Evolutionary conservation across 2,329 filamentous ascomycete genomes (phyloP).

Genomic region (Penicillium sp.): DNA sequence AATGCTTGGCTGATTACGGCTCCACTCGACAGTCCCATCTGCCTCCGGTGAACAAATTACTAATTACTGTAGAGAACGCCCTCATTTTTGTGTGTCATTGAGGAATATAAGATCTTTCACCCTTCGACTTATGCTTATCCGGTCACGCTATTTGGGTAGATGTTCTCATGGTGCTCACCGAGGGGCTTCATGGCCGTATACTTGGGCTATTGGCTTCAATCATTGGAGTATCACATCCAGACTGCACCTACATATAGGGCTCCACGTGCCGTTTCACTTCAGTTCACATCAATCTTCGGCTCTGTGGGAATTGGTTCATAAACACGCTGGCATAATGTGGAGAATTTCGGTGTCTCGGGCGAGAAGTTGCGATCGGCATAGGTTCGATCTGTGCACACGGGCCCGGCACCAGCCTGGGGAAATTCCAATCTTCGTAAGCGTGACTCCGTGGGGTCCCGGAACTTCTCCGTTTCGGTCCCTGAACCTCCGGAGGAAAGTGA

Average conservation of each 20-base stretch:
- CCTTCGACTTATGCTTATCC: neutral
- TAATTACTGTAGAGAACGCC: neutral
- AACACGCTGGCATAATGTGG: neutral
- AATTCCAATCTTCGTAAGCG: neutral
- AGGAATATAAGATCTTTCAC: neutral
- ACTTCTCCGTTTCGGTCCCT: neutral
- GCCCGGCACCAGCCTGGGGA: neutral
- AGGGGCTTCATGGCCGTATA: neutral
- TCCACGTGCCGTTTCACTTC: neutral
- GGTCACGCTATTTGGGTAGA: neutral
- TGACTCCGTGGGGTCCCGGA: neutral
- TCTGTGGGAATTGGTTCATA: neutral
- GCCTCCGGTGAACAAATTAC: slow-evolving; percentile 3
- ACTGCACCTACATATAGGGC: neutral
- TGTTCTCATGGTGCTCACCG: neutral
- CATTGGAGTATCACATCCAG: neutral
- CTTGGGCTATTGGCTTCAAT: neutral
- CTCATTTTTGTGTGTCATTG: neutral
- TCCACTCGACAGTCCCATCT: slow-evolving; percentile 1
- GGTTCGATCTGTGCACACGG: neutral
- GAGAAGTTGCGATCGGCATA: neutral
- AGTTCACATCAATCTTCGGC: too few relatives aligned
- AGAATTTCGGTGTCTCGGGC: neutral
- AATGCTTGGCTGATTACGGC: slow-evolving; percentile 4
- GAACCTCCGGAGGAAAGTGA: neutral